Evolutionary conservation across 202 grass and related monocot genomes (phyloP), one percentile per base, ranked within the genome.

Genomic region (Panicum hallii): DNA sequence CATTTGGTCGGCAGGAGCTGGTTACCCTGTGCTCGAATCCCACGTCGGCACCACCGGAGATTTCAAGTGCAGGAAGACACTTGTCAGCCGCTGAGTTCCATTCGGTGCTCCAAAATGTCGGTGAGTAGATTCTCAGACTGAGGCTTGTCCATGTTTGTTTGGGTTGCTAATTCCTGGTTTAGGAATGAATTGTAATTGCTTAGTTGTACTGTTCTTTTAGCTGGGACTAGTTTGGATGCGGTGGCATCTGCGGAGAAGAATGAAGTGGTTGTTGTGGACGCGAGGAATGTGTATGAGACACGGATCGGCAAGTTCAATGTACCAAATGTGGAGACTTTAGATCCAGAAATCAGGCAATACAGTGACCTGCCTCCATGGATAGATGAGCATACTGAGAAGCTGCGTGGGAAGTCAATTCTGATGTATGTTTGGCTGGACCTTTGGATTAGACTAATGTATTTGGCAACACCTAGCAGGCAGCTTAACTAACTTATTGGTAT

Each of bases 311-410:
- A 94, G 84, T 95, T 95, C 83, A 80, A 88, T 73, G 82, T 91
- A 62, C 90, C 91, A 74, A 95, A 99, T 78, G 81, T 88, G 56
- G 86, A 94, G 75, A 99, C 90, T 2, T 77, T 94, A 49, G 84
- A 99, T 76, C 93, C 91, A 20, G 89, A 99, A 57, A 95, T 90
- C 50, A 87, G 96, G 53, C 96, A 96, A 81, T 99, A 95, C 74
- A 99, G 96, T 74, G 96, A 95, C 67, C 77, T 99, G 17, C 91
- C 93, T 38, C 82, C 87, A 65, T 96, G 91, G 97, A 94, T 95
- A 53, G 96, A 99, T 68, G 76, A 92, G 17, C 89, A 99, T 79
- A 84, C 90, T 26, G 88, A 94, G 70, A 85, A 88, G 74, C 86
- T 95, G 15, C 83, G 75, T 53, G 91, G 93, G 49, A 99, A 99